Evolutionary conservation across 176 grass and related monocot genomes (phyloP).

Genomic region (Calamus simplicifolius): DNA sequence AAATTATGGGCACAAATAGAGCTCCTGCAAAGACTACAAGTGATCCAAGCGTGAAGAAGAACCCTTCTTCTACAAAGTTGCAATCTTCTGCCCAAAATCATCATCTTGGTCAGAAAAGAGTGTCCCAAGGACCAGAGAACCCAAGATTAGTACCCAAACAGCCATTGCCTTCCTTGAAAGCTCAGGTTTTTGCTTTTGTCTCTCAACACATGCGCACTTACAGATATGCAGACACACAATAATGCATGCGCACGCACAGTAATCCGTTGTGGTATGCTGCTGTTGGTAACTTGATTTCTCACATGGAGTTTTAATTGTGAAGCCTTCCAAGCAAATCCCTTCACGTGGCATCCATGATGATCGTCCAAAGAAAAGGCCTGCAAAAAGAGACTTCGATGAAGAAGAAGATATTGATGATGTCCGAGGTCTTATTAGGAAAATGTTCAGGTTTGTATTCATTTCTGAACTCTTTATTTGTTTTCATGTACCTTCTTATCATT

Average conservation of each 20-base stretch:
- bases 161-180: slow-evolving; percentile 20
- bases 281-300: slow-evolving; percentile 1
- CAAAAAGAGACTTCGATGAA: slow-evolving; percentile 21
- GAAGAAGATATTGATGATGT: slow-evolving; percentile 43
- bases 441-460: slow-evolving; percentile 23
- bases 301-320: slow-evolving; percentile 2
- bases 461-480: too few species aligned
- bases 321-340: slow-evolving; percentile 28
- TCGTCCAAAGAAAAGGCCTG: slow-evolving; percentile 25
- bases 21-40: slow-evolving; percentile 14
- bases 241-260: too few species aligned
- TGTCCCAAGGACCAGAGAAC: slow-evolving; percentile 14
- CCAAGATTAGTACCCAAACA: slow-evolving; percentile 23
- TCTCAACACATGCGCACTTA: too few species aligned
- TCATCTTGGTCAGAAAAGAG: slow-evolving; percentile 18
- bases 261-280: background rate
- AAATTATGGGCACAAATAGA: too few species aligned
- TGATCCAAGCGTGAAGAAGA: slow-evolving; percentile 27
- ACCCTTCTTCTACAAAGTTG: slow-evolving; percentile 18
- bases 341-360: slow-evolving; percentile 25
- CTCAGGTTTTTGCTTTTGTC: slow-evolving; percentile 33
- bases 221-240: too few species aligned
- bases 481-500: too few species aligned
- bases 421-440: slow-evolving; percentile 26
- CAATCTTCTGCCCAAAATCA: slow-evolving; percentile 25